Evolutionary conservation across 176 grass and related monocot genomes (phyloP).

Genomic region (Avena sativa): DNA sequence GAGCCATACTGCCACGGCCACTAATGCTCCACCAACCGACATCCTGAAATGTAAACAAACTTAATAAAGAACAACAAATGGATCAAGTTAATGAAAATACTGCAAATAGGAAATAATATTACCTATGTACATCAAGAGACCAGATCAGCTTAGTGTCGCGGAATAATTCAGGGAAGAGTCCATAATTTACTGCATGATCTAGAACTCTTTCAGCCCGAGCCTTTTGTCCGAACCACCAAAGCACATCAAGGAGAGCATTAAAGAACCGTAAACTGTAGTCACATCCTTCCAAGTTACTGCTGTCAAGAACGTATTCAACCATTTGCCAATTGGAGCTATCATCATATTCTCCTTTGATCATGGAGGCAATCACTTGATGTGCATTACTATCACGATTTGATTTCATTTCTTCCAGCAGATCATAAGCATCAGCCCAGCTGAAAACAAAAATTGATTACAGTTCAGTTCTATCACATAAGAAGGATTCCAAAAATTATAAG

Average conservation of each 20-base stretch:
- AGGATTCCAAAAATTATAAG: conserved; percentile 15
- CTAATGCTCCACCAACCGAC: conserved; percentile 86
- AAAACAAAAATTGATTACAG: conserved; percentile 30
- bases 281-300: conserved; percentile 79
- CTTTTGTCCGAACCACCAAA: conserved; percentile 92
- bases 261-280: conserved; percentile 80
- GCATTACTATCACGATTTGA: conserved; percentile 66
- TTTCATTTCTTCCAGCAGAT: conserved; percentile 93
- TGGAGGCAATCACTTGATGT: conserved; percentile 84
- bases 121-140: conserved; percentile 97
- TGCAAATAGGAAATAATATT: conserved; percentile 31
- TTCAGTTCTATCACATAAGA: conserved; percentile 25
- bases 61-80: conserved; percentile 19
- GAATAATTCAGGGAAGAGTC: conserved; percentile 83
- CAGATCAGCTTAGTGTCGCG: conserved; percentile 79
- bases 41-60: conserved; percentile 66
- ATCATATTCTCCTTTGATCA: conserved; percentile 94
- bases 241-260: conserved; percentile 88
- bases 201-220: conserved; percentile 75
- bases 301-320: conserved; percentile 88
- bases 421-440: conserved; percentile 86
- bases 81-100: background rate
- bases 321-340: conserved; percentile 94
- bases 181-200: conserved; percentile 68
- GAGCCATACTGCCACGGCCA: conserved; percentile 84